phyloP scores from a whole-genome alignment of 2,329 filamentous ascomycete species.

The Amylocarpus encephaloides region DNA sequence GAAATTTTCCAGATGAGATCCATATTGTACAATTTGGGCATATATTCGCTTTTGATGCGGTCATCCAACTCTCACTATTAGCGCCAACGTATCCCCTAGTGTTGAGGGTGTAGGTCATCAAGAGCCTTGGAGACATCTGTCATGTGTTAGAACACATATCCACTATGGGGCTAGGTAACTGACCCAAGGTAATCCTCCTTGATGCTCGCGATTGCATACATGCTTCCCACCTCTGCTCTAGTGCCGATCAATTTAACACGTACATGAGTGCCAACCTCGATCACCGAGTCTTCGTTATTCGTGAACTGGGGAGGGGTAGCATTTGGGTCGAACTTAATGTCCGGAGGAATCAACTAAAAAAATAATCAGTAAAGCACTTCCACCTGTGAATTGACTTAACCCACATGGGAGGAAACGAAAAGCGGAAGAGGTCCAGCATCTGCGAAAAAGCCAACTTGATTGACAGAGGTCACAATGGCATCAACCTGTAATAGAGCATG shows the following conservation, averaged over 20 bases:
- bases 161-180: slow-evolving; percentile 15
- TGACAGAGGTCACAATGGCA: slow-evolving; percentile 85
- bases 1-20: too few species aligned
- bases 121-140: not conserved
- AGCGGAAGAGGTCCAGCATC: slow-evolving; percentile 71
- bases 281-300: slow-evolving; percentile 87
- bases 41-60: too few species aligned
- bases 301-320: slow-evolving; percentile 96
- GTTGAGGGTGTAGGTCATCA: too few species aligned
- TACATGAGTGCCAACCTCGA: slow-evolving; percentile 89
- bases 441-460: slow-evolving; percentile 85
- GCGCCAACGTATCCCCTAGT: too few species aligned
- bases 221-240: slow-evolving; percentile 85
- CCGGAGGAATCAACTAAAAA: slow-evolving; percentile 74
- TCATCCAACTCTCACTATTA: too few species aligned
- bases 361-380: slow-evolving; percentile 1
- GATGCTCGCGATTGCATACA: slow-evolving; percentile 97
- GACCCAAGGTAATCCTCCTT: slow-evolving; percentile 75
- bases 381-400: slow-evolving; percentile 8
- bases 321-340: slow-evolving; percentile 92
- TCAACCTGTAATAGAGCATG: slow-evolving; percentile 61
- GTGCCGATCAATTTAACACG: slow-evolving; percentile 92
- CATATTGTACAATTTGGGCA: too few species aligned
- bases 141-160: not conserved
- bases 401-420: slow-evolving; percentile 56